These are phyloP conservation scores for Tothia fuscella DNA, from an alignment of 2,329 filamentous ascomycete species.

Conservation along the genomic window DNA sequence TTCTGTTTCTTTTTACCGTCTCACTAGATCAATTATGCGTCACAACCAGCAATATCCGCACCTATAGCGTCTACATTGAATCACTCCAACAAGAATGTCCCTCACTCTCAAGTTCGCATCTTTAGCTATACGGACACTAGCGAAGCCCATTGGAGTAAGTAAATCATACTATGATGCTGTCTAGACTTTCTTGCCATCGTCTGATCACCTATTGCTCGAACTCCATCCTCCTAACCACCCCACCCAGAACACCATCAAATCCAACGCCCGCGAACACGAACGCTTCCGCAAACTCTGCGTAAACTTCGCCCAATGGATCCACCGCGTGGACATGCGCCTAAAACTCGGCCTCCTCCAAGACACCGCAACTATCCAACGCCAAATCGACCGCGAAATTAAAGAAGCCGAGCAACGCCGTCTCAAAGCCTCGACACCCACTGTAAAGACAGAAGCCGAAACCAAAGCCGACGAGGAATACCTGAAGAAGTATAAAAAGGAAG, in stretches of 20 bases:
- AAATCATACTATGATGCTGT: slow-evolving; percentile 1
- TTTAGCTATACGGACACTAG: slow-evolving; percentile 50
- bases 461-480: slow-evolving; percentile 42
- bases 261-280: slow-evolving; percentile 56
- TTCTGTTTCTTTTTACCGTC: too few relatives aligned
- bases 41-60: too few relatives aligned
- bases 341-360: slow-evolving; percentile 54
- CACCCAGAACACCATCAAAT: slow-evolving; percentile 56
- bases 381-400: slow-evolving; percentile 41
- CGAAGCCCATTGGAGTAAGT: slow-evolving; percentile 56
- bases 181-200: neutral
- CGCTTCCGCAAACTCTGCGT: slow-evolving; percentile 51
- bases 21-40: too few relatives aligned
- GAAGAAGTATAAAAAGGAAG: slow-evolving; percentile 35
- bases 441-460: slow-evolving; percentile 49
- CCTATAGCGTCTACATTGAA: too few relatives aligned
- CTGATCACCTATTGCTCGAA: slow-evolving; percentile 6
- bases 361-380: slow-evolving; percentile 40
- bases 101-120: slow-evolving; percentile 56
- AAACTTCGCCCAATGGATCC: slow-evolving; percentile 49
- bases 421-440: slow-evolving; percentile 42
- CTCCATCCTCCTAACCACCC: too few relatives aligned
- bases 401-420: slow-evolving; percentile 43
- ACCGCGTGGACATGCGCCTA: slow-evolving; percentile 56
- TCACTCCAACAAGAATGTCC: slow-evolving; percentile 44